Evolutionary conservation across 805 yeast species (phyloP), one percentile per base, ranked within the genome.

Genomic region (Wickerhamomyces bisporus): DNA sequence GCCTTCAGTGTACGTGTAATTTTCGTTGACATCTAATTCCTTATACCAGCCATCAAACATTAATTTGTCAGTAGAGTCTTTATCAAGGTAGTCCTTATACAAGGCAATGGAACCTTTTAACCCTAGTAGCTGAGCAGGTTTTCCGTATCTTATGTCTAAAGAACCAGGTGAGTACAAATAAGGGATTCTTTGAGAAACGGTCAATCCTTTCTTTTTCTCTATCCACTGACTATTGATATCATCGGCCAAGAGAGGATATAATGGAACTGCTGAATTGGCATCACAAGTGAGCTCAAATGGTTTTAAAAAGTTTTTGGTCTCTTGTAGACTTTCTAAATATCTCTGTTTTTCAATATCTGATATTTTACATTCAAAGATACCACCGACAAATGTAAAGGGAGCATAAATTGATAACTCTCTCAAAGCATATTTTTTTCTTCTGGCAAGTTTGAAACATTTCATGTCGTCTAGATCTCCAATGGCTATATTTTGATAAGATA

Each of bases 341-440:
- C 35, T 42, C 31, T 16, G 26, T 39, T 62, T 66, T 5, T 45
- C 46, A 2, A 50, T 57, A 15, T 50, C 40, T 2, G 67, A 49
- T 1, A 71, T 40, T 11, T 67, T 58, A 48, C 84, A 77, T 38
- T 68, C 67, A 54, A 70, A 83, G 2, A 82, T 47, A 0, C 79
- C 87, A 6, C 89, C 91, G 3, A 83, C 73, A 60, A 75, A 73
- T 0, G 77, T 69, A 15, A 68, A 62, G 0, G 87, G 86, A 13
- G 74, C 60, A 49, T 66, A 78, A 6, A 77, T 50, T 2, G 72
- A 65, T 10, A 68, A 35, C 21, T 66, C 57, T 35, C 77, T 61
- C 11, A 53, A 54, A 0, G 75, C 73, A 48, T 73, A 79, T 45
- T 71, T 68, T 44, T 70, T 68, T 30, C 79, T 64, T 47, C 88